phyloP scores from a whole-genome alignment of 2,329 filamentous ascomycete species.

The Cytospora piceicola region DNA sequence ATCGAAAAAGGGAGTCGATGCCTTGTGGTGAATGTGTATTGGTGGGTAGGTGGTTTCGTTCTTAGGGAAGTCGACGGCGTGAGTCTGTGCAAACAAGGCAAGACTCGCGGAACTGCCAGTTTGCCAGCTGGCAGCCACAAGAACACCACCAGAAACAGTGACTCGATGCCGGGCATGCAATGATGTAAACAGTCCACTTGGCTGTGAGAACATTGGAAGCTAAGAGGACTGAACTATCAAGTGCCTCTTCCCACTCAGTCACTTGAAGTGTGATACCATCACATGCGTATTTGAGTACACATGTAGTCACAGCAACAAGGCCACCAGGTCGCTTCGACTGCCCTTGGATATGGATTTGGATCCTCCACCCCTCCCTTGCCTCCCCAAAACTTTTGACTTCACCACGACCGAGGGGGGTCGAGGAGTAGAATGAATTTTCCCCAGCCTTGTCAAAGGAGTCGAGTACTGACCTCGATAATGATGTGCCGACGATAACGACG shows the following conservation, averaged over 20 bases:
- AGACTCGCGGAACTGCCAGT: background rate
- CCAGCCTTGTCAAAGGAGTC: background rate
- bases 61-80: background rate
- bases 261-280: background rate
- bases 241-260: background rate
- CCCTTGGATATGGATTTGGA: constrained; percentile 1
- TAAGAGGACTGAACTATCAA: background rate
- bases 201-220: background rate
- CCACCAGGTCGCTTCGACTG: background rate
- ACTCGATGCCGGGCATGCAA: background rate
- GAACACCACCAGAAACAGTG: background rate
- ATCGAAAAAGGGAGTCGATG: background rate
- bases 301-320: constrained; percentile 2
- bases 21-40: background rate
- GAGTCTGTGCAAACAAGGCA: background rate
- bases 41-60: background rate
- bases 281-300: no score
- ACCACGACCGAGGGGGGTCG: background rate
- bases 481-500: background rate
- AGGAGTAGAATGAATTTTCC: background rate
- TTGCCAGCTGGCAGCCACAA: constrained; percentile 13
- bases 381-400: background rate
- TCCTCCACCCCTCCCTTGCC: background rate
- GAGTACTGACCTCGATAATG: constrained; percentile 27
- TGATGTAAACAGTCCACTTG: constrained; percentile 17